Evolutionary conservation across 164 flowering plant genomes (phyloP), one percentile per base, ranked within the genome.

Genomic region (Litsea cubeba): DNA sequence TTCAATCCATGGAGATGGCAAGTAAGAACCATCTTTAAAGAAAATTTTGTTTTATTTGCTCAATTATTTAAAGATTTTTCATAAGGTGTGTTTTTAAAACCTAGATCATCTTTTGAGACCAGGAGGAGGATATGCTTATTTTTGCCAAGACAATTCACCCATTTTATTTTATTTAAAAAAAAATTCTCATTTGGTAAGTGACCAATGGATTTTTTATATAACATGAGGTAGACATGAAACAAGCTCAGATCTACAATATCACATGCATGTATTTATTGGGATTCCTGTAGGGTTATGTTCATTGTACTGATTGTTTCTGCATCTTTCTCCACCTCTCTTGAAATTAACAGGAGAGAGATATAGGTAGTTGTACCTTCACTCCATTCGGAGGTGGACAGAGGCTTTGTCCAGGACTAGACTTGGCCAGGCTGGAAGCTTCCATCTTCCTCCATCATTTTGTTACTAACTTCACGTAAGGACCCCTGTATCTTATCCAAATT

Each of bases 1-100:
- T 95, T 93, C 83, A 84, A 91, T 79, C 99, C 99, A 63, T 95
- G 97, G 99, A 88, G 98, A 72, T 95, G 99, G 99, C 91, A 87
- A 77, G 99, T 95, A 88, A 84, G 25, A n/a, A 12, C 14, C 2
- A 30, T 40, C 46, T 40, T 40, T 40, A 40, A 40, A 40, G 10
- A 40, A 40, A 40, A 5, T 0, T 40, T 40, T 1, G 1, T 0
- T 40, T 40, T 40, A 40, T 40, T 58, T 65, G 67, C 14, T 62
- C 46, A 24, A 4, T 54, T 20, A 15, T 54, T 17, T 2, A 0
- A 54, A 54, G 6, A 15, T 18, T 54, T 54, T 5, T 54, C n/a
- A 15, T 30, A 30, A 30, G 35, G 35, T 30, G 5, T 30, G 5
- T 30, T 30, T 30, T 30, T 30, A 30, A 30, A 30, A 4, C 35